phyloP scores from a whole-genome alignment of 305 asterid genomes.

The Rubia peregrina region DNA sequence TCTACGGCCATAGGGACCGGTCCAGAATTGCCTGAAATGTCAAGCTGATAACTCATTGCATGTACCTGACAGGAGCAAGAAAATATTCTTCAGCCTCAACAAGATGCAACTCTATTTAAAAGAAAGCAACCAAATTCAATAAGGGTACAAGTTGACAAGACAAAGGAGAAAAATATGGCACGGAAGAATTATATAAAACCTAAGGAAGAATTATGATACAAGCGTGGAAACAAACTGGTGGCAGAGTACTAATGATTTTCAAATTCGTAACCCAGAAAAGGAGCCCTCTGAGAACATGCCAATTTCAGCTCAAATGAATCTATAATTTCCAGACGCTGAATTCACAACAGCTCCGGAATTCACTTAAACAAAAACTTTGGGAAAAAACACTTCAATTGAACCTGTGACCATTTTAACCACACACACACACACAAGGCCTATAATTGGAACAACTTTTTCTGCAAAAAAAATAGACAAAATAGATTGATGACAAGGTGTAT shows the following conservation, averaged over 20 bases:
- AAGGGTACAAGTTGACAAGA: neutral
- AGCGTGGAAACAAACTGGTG: neutral
- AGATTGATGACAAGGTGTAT: neutral
- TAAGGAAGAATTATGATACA: neutral
- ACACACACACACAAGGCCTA: no score
- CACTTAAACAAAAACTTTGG: no score
- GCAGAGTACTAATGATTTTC: neutral
- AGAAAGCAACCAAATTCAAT: neutral
- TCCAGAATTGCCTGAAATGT: slow-evolving; percentile 33
- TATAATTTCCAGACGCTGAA: neutral
- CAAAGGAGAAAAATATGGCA: neutral
- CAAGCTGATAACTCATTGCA: slow-evolving; percentile 36
- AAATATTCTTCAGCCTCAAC: neutral
- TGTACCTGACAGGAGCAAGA: slow-evolving; percentile 44
- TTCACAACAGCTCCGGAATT: neutral
- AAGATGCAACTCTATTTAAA: neutral
- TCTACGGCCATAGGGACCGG: slow-evolving; percentile 26
- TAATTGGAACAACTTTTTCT: neutral
- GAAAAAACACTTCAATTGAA: no score
- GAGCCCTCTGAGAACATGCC: neutral
- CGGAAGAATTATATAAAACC: neutral
- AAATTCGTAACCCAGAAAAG: neutral
- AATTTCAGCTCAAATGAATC: no score
- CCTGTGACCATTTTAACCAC: no score
- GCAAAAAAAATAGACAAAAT: neutral